These are phyloP conservation scores for Eucalyptus coolabah DNA, from an alignment of 345 rosid species.

Conservation along the genomic window DNA sequence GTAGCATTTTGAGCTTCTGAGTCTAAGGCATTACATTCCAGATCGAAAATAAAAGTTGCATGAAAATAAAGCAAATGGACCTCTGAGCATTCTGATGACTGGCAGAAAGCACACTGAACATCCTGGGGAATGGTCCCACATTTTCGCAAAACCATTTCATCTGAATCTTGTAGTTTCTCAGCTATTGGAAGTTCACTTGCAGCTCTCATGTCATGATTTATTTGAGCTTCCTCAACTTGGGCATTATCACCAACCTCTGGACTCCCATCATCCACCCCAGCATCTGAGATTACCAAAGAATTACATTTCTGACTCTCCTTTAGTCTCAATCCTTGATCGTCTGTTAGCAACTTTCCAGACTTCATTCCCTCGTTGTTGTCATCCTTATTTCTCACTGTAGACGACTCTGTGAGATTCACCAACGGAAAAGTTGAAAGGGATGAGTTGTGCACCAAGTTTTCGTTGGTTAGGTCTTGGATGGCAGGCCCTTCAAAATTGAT, in stretches of 20 bases:
- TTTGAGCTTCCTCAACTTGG: not conserved
- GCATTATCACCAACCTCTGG: not conserved
- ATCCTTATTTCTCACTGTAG: not conserved
- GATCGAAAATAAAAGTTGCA: not conserved
- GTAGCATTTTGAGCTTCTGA: not conserved
- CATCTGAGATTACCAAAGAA: not conserved
- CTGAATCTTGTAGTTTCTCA: not conserved
- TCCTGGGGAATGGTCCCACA: slow-evolving; percentile 11
- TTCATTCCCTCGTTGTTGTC: not conserved
- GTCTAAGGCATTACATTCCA: not conserved
- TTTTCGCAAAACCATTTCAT: slow-evolving; percentile 9
- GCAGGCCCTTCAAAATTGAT: not conserved
- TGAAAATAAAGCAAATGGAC: slow-evolving; percentile 14
- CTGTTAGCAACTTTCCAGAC: not conserved
- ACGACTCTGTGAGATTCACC: not conserved
- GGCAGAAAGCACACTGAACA: slow-evolving; percentile 70
- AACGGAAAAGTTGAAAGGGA: not conserved
- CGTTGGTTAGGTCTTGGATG: not conserved
- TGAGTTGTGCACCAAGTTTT: not conserved
- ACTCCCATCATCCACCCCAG: not conserved
- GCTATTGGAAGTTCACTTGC: not conserved
- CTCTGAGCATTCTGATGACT: slow-evolving; percentile 58
- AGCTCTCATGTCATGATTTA: not conserved
- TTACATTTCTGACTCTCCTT: not conserved
- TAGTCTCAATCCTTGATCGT: not conserved